A percentile compares a stretch with the other conserved stretches of the same genome.
Conservation (phyloP, 257 asterid species). For the Nicotiana obtusifolia region DNA sequence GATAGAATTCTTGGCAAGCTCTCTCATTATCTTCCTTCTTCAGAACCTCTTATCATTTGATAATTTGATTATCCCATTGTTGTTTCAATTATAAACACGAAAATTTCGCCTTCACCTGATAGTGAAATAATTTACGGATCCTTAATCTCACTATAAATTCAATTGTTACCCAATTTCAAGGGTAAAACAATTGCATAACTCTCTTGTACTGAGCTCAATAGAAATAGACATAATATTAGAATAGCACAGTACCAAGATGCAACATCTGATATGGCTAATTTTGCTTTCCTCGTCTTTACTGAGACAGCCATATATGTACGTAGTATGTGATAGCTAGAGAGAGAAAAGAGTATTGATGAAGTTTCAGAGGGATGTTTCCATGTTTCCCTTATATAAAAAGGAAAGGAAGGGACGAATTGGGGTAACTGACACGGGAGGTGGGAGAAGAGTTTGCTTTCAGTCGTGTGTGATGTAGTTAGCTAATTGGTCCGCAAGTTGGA, state of each 20-base stretch:
- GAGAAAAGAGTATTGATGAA: neutral
- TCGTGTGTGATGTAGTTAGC: neutral
- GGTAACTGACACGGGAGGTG: neutral
- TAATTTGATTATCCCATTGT: too few species aligned
- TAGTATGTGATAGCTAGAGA: neutral
- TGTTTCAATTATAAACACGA: too few species aligned
- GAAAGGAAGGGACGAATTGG: neutral
- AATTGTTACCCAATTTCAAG: too few species aligned
- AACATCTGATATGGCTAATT: constrained; percentile 9
- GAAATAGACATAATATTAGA: constrained; percentile 9
- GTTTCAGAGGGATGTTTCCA: neutral
- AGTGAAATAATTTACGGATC: too few species aligned
- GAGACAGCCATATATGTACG: neutral
- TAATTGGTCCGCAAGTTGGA: neutral
- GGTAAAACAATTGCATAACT: too few species aligned
- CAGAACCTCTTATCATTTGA: too few species aligned
- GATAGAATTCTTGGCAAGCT: too few species aligned
- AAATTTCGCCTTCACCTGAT: too few species aligned
- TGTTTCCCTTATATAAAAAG: neutral
- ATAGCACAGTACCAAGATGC: constrained; percentile 22
- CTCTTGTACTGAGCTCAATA: constrained; percentile 10
- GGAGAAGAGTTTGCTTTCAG: neutral
- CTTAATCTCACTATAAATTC: too few species aligned
- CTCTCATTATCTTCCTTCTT: too few species aligned
- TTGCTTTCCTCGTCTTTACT: neutral